Evolutionary conservation across 306 rosid genomes (phyloP).

Genomic region (Ormosia semicastrata): DNA sequence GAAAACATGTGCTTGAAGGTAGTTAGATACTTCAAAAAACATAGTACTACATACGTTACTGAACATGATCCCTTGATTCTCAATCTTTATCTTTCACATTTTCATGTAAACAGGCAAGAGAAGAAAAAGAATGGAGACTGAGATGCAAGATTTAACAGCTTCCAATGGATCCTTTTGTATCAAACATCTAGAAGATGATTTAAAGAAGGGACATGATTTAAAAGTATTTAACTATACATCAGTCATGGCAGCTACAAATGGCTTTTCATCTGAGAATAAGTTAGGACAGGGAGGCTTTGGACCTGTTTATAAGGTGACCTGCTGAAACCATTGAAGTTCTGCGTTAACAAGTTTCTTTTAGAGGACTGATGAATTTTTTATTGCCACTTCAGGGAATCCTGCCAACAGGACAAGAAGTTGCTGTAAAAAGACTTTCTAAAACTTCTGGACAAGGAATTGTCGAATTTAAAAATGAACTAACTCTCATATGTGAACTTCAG

Average conservation of each 20-base stretch:
- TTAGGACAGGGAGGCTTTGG: slow-evolving; percentile 41
- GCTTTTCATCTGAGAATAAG: slow-evolving; percentile 14
- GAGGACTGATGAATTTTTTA: background rate
- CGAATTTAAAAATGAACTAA: slow-evolving; percentile 25
- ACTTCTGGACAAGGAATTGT: slow-evolving; percentile 10
- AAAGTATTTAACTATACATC: slow-evolving; percentile 12
- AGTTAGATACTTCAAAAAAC: background rate
- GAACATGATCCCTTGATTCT: background rate
- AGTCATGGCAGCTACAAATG: slow-evolving; percentile 23
- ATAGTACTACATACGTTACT: too few species aligned
- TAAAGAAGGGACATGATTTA: background rate
- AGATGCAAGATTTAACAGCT: background rate
- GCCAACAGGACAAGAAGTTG: background rate
- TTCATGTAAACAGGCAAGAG: background rate
- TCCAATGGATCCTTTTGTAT: background rate
- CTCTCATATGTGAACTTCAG: slow-evolving; percentile 14
- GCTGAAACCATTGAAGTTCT: too few species aligned
- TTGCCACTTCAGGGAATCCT: background rate
- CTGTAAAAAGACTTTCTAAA: slow-evolving; percentile 19
- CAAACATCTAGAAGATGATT: background rate
- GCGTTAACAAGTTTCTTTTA: background rate
- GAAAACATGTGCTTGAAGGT: background rate
- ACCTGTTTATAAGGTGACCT: slow-evolving; percentile 29
- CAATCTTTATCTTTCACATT: background rate
- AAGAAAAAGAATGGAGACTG: background rate